Base-by-base conservation (phyloP, 805 yeast genomes). In the Kockiozyma suomiensis region DNA sequence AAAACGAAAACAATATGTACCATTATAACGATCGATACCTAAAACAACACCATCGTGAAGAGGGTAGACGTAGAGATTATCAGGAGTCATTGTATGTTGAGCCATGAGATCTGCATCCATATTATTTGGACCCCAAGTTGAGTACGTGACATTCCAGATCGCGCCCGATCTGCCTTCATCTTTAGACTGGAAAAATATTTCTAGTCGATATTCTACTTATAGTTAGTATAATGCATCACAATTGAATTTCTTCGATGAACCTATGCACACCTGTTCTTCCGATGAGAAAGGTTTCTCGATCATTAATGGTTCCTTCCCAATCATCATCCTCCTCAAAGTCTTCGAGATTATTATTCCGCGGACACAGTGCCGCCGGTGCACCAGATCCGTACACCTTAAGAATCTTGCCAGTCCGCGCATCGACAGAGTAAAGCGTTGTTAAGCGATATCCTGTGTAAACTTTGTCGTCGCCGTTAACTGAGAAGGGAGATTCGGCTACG, bases 91-190 rank as follows among this genome's bases (percentile, higher is more conserved):
- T 2, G 58, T 96, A 84, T 54, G 64, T 47, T 76, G 80, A 21
- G 67, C 54, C n/a, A 65, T 66, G 50, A 83, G 74, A 66, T 83
- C 86, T 45, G 75, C 76, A 72, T 93, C 96, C 54, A 91, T 76
- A 65, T 89, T 85, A 72, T 93, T 93, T 47, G 96, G 96, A 8
- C 94, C 96, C 97, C 97, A 94, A 38, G 86, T 81, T 0, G 96
- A 80, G 70, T 87, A 91, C 0, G 92, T 85, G 17, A 94, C 88
- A 69, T 90, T 88, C 94, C 97, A 92, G 1, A 85, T 82, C 0
- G 86, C 75, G 61, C 84, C 83, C 61, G 83, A 81, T 66, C 81
- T 83, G 0, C 85, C 75, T 61, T 84, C 83, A 60, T 83, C 81
- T 66, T 81, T 83, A 1, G 94, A 85, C 70, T 90, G 87, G n/a